These are phyloP conservation scores for Zalaria obscura DNA, from an alignment of 2,329 filamentous ascomycete genomes.

Conservation along the genomic window DNA sequence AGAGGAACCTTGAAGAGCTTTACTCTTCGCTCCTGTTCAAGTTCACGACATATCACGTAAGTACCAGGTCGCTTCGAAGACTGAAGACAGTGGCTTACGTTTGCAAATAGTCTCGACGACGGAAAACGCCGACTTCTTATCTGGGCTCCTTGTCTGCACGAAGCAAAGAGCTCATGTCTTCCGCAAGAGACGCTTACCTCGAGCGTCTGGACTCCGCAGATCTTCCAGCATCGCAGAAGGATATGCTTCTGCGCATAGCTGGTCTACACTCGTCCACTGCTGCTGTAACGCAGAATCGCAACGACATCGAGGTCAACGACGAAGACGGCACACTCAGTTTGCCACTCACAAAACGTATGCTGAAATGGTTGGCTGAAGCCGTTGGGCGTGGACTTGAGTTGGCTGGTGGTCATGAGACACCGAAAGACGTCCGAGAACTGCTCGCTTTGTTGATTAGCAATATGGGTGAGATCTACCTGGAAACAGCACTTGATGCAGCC, in stretches of 20 bases:
- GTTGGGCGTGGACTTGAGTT: constrained; percentile 84
- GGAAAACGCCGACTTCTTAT: constrained; percentile 81
- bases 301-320: constrained; percentile 81
- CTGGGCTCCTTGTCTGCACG: constrained; percentile 86
- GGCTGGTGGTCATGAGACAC: constrained; percentile 74
- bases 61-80: constrained; percentile 1
- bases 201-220: constrained; percentile 81
- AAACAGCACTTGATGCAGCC: constrained; percentile 52
- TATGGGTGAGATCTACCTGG: constrained; percentile 72
- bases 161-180: constrained; percentile 74
- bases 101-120: constrained; percentile 44
- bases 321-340: constrained; percentile 75
- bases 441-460: constrained; percentile 70
- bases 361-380: constrained; percentile 92
- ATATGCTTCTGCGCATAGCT: constrained; percentile 79
- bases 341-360: constrained; percentile 89
- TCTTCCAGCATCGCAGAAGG: constrained; percentile 73
- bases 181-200: constrained; percentile 82
- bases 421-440: constrained; percentile 81
- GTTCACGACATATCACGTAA: constrained; percentile 77
- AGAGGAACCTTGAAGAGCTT: constrained; percentile 58
- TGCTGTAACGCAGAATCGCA: constrained; percentile 38
- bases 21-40: constrained; percentile 92
- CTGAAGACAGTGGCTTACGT: too few species aligned
- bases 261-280: constrained; percentile 58